phyloP scores from a whole-genome alignment of 2,329 filamentous ascomycete genomes.

The Xylariaceae sp. region DNA sequence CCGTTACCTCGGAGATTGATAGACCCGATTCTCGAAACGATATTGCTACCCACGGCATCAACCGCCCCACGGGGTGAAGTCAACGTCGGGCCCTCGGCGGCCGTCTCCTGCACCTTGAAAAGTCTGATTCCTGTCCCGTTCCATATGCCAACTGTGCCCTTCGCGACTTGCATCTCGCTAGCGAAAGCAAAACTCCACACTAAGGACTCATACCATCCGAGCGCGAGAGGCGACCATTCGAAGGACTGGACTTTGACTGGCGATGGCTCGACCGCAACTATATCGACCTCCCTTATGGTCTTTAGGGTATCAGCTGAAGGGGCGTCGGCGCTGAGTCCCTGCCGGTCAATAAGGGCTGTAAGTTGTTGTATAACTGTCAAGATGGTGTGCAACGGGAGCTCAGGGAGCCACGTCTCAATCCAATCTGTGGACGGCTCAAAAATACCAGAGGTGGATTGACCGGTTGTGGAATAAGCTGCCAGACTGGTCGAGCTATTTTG shows the following conservation, averaged over 20 bases:
- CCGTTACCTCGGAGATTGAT: conserved; percentile 71
- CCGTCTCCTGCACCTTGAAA: conserved; percentile 85
- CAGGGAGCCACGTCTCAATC: conserved; percentile 93
- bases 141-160: conserved; percentile 89
- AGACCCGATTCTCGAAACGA: conserved; percentile 80
- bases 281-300: conserved; percentile 55
- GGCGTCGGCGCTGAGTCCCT: conserved; percentile 42
- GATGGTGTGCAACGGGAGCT: conserved; percentile 82
- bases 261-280: conserved; percentile 71
- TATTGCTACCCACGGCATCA: conserved; percentile 85
- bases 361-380: conserved; percentile 71
- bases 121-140: conserved; percentile 84
- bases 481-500: conserved; percentile 88
- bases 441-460: conserved; percentile 51
- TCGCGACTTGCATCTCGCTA: conserved; percentile 81
- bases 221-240: conserved; percentile 84
- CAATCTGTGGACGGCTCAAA: conserved; percentile 80
- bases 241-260: conserved; percentile 80
- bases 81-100: conserved; percentile 72
- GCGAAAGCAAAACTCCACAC: conserved; percentile 93
- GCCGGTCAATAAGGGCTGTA: conserved; percentile 51
- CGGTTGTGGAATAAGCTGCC: conserved; percentile 57
- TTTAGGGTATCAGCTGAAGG: conserved; percentile 45
- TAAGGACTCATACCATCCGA: conserved; percentile 94
- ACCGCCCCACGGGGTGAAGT: conserved; percentile 85